Evolutionary conservation across 1,284 basidiomycete species (phyloP), one percentile per base, ranked within the genome.

Genomic region (Mycocalia duriaeana): DNA sequence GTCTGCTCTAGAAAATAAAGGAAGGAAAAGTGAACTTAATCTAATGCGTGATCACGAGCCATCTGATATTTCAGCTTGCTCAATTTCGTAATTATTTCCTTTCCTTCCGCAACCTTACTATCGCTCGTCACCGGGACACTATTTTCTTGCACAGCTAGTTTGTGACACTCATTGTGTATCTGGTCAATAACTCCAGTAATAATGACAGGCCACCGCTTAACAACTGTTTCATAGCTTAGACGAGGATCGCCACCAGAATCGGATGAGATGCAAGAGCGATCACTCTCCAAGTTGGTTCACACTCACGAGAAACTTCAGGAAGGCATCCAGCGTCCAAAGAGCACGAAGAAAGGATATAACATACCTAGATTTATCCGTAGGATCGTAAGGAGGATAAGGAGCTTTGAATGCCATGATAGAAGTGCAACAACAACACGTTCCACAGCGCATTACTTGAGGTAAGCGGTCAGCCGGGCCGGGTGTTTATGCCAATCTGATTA

Each of bases 51-150:
- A 67, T 97, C 88, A 51, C 90, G 76, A 0, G 81, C 85, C 86
- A 97, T 94, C 60, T 89, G 83, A 68, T 95, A 89, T 68, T 94
- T 96, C 52, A 98, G 70, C 58, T 81, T 81, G 57, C 88, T 85
- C 49, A 94, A 75, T 56, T 80, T 75, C 48, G 82, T 77, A 49
- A 99, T 94, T 56, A 96, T 82, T 16, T 58, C 67, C 63, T 90
- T 94, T 4, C 89, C 92, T 63, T 98, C 91, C 61, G 63, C 62
- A 40, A 86, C 68, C 58, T 73, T 79, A 50, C 57, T n/a, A n/a
- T n/a, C n/a, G n/a, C n/a, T n/a, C n/a, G n/a, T n/a, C n/a, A n/a
- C 66, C n/a, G 69, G 48, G 54, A 56, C 23, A 16, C 50, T 46
- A 19, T 31, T 34, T 31, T 58, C 53, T 16, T 62, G 50, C 36